A percentile compares a stretch with the other conserved stretches of the same genome.
These are phyloP conservation scores for Oryza australiensis DNA, from an alignment of 176 grass and related monocot species.

Conservation along the genomic window DNA sequence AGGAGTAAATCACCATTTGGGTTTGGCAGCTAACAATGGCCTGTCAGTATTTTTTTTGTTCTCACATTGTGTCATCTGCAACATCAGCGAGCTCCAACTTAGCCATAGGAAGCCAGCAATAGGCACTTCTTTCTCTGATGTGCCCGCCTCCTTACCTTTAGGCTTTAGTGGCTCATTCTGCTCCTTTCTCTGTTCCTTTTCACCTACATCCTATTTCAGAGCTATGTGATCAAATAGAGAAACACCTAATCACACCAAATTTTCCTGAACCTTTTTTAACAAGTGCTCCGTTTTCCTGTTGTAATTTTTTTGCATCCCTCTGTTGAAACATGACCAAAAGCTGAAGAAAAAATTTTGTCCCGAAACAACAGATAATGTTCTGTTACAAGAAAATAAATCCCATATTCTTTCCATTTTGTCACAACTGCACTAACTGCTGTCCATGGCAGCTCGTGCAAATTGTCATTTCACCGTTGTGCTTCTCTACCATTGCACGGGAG, in stretches of 20 bases:
- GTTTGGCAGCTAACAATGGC: conserved; percentile 51
- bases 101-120: conserved; percentile 7
- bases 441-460: background rate
- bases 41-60: background rate
- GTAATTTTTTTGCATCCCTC: background rate
- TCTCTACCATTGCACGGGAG: too few relatives aligned
- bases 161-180: background rate
- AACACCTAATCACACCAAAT: background rate
- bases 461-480: background rate
- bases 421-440: too few relatives aligned
- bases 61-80: background rate
- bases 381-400: background rate
- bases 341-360: conserved; percentile 10
- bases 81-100: conserved; percentile 14
- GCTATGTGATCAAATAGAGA: background rate
- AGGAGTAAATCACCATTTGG: conserved; percentile 70
- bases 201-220: background rate
- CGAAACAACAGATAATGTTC: background rate
- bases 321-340: conserved; percentile 1
- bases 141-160: background rate
- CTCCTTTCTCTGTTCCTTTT: background rate
- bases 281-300: background rate
- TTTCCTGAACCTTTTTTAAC: background rate
- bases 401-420: background rate
- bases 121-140: background rate